phyloP scores from a whole-genome alignment of 371 early-diverging fungal species.

The Mucor ambiguus region DNA sequence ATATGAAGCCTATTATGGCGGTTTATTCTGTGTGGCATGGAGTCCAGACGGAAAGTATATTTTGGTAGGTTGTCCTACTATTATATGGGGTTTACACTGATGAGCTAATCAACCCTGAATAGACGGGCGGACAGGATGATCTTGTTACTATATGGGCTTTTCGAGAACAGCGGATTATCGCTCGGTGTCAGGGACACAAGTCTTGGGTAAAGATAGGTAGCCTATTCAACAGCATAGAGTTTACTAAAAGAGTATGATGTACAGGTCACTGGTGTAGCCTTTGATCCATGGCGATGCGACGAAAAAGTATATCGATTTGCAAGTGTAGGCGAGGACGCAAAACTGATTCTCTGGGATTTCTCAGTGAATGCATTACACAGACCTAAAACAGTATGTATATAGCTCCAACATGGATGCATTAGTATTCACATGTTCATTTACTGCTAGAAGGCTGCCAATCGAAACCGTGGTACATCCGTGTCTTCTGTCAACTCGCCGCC shows the following conservation, averaged over 20 bases:
- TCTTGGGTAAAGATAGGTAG: conserved; percentile 75
- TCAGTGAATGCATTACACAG: conserved; percentile 75
- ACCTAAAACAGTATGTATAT: conserved; percentile 60
- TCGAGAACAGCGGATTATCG: conserved; percentile 76
- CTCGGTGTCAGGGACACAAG: conserved; percentile 92
- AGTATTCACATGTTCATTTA: background rate
- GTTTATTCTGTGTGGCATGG: conserved; percentile 87
- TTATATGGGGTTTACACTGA: too few species aligned
- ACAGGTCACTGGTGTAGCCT: conserved; percentile 79
- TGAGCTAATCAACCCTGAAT: background rate
- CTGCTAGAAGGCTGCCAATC: conserved; percentile 24
- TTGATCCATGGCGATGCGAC: conserved; percentile 90
- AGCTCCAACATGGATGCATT: background rate
- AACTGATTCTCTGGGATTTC: conserved; percentile 92
- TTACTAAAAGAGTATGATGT: background rate
- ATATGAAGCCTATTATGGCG: conserved; percentile 85
- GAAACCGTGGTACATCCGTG: conserved; percentile 46
- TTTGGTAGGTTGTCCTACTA: conserved; percentile 54
- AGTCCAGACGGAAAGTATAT: conserved; percentile 91
- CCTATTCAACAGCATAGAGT: background rate
- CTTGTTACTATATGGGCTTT: conserved; percentile 90
- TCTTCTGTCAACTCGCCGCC: conserved; percentile 38
- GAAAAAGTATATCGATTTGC: conserved; percentile 86
- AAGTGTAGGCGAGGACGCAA: conserved; percentile 90
- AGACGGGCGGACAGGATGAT: conserved; percentile 96